Evolutionary conservation across 495 filamentous ascomycete species (phyloP).

Genomic region (Neurospora sublineolata): DNA sequence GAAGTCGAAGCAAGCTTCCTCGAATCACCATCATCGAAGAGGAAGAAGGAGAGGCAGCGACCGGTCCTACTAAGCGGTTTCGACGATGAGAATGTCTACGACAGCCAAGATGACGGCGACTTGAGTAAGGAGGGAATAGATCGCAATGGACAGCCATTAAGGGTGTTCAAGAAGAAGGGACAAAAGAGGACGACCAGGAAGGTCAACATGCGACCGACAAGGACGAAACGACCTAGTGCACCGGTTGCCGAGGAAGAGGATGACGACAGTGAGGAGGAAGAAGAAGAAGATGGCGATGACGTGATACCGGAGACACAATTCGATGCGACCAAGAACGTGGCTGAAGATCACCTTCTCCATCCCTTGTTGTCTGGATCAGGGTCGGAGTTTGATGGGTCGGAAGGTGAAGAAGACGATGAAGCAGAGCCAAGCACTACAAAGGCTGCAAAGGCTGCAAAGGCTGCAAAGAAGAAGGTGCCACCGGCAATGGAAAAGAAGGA

Average conservation of each 20-base stretch:
- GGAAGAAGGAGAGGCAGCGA: conserved; percentile 41
- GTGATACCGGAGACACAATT: conserved; percentile 36
- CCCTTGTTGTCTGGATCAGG: conserved; percentile 3
- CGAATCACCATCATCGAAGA: background rate
- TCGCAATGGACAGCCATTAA: conserved; percentile 37
- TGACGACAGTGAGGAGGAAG: conserved; percentile 5
- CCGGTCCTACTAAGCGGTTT: conserved; percentile 50
- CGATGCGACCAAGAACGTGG: conserved; percentile 13
- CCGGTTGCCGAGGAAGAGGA: conserved; percentile 11
- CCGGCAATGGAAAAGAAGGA: background rate
- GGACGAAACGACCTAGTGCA: conserved; percentile 30
- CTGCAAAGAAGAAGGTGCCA: conserved; percentile 21
- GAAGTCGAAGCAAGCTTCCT: background rate
- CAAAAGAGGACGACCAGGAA: conserved; percentile 75
- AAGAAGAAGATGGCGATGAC: conserved; percentile 13
- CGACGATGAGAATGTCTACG: conserved; percentile 40
- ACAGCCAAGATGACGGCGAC: conserved; percentile 34
- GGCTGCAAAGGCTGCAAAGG: conserved; percentile 7
- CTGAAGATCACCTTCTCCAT: conserved; percentile 8
- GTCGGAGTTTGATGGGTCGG: conserved; percentile 13
- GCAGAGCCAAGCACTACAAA: conserved; percentile 17
- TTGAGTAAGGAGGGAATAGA: conserved; percentile 16
- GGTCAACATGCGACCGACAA: conserved; percentile 55
- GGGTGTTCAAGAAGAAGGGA: conserved; percentile 81
- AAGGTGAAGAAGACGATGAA: conserved; percentile 22